Evolutionary conservation across 1,284 basidiomycete genomes (phyloP).

Genomic region (Prillingera fragicola): DNA sequence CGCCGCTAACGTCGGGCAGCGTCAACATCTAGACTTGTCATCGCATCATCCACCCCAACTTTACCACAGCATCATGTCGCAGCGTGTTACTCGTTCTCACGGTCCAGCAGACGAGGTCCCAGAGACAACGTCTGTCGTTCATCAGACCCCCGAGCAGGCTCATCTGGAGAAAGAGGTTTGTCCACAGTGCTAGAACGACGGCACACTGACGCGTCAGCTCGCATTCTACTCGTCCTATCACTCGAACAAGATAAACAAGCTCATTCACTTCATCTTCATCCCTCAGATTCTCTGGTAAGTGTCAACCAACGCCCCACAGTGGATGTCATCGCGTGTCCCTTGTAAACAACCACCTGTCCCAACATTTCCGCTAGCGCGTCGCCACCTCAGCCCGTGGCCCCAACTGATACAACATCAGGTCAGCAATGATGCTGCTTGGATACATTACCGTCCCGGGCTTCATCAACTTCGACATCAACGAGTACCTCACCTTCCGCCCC

Average conservation of each 20-base stretch:
- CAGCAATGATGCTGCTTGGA: constrained; percentile 54
- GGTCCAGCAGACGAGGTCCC: constrained; percentile 23
- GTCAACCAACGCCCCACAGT: no score
- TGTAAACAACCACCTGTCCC: not conserved
- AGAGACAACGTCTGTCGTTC: not conserved
- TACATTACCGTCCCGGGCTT: constrained; percentile 57
- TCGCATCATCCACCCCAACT: no score
- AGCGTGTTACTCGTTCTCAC: constrained; percentile 19
- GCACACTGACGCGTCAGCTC: constrained; percentile 53
- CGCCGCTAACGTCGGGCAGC: no score
- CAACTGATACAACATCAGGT: constrained; percentile 18
- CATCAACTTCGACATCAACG: constrained; percentile 52
- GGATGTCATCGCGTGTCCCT: no score
- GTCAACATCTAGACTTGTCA: no score
- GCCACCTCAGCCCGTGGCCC: no score
- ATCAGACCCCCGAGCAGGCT: not conserved
- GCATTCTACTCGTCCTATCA: constrained; percentile 87
- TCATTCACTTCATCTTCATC: constrained; percentile 75
- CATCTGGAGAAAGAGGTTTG: constrained; percentile 36
- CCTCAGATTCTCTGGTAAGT: constrained; percentile 72
- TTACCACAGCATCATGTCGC: no score
- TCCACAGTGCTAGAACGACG: not conserved
- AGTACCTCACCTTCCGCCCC: constrained; percentile 64
- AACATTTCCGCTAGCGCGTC: not conserved
- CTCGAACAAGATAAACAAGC: constrained; percentile 67